These are phyloP conservation scores for Chenopodium suecicum DNA, from an alignment of 148 eudicot species.

Conservation along the genomic window DNA sequence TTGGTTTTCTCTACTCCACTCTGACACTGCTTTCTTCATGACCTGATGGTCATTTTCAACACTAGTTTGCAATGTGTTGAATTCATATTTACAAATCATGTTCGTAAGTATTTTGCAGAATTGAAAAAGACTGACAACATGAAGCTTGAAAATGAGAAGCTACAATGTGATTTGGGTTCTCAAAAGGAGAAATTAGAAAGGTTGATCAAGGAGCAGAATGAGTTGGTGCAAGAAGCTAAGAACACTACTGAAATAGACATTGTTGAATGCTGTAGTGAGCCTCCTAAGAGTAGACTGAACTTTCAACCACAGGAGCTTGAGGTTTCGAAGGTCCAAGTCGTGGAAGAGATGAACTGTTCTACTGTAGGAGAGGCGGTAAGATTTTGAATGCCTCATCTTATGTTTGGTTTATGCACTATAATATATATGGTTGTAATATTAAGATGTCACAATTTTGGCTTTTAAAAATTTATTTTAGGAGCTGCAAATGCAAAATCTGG, in stretches of 20 bases:
- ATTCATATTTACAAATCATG: background rate
- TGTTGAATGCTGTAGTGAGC: background rate
- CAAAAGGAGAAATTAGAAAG: slow-evolving; percentile 13
- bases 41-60: background rate
- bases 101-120: slow-evolving; percentile 8
- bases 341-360: slow-evolving; percentile 8
- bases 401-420: background rate
- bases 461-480: background rate
- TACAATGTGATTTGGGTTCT: slow-evolving; percentile 17
- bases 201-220: slow-evolving; percentile 13
- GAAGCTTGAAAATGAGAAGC: slow-evolving; percentile 28
- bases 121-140: slow-evolving; percentile 11
- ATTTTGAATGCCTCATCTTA: background rate
- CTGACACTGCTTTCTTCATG: background rate
- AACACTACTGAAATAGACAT: background rate
- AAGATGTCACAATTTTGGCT: background rate
- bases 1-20: background rate
- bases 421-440: background rate
- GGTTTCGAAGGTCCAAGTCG: background rate
- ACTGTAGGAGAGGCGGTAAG: slow-evolving; percentile 6
- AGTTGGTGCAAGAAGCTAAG: slow-evolving; percentile 6
- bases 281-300: background rate
- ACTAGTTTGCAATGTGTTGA: background rate
- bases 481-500: background rate
- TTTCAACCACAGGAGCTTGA: background rate